Conservation (phyloP, 1,284 basidiomycete species). For the Ceraceosorus bombacis region DNA sequence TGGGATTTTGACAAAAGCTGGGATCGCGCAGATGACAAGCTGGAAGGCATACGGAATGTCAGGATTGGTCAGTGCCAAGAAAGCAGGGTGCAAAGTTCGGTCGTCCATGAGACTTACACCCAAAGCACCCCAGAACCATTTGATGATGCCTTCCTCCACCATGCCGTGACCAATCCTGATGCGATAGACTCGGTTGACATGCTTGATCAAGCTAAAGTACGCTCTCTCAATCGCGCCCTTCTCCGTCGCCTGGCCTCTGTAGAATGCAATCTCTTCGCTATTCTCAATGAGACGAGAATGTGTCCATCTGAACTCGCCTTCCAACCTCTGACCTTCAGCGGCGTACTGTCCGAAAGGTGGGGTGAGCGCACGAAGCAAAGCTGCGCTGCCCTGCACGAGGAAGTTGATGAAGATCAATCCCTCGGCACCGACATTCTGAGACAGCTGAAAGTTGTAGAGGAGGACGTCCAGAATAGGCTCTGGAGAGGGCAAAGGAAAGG, state of each 20-base stretch:
- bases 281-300: slow-evolving; percentile 91
- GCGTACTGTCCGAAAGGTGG: slow-evolving; percentile 92
- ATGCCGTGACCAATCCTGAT: slow-evolving; percentile 84
- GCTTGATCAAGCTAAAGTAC: slow-evolving; percentile 78
- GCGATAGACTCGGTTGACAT: slow-evolving; percentile 74
- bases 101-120: slow-evolving; percentile 56
- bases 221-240: slow-evolving; percentile 86
- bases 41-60: slow-evolving; percentile 13
- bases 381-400: slow-evolving; percentile 60
- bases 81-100: not conserved
- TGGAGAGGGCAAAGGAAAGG: slow-evolving; percentile 37
- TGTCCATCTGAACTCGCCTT: slow-evolving; percentile 78
- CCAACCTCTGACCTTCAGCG: slow-evolving; percentile 61
- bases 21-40: slow-evolving; percentile 83
- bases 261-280: slow-evolving; percentile 85
- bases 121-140: slow-evolving; percentile 91
- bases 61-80: slow-evolving; percentile 3
- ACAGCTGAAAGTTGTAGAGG: slow-evolving; percentile 91
- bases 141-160: slow-evolving; percentile 75
- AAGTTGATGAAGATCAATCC: slow-evolving; percentile 77
- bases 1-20: slow-evolving; percentile 82
- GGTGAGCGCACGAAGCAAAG: slow-evolving; percentile 52
- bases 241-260: slow-evolving; percentile 82
- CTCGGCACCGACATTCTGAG: slow-evolving; percentile 88
- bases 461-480: slow-evolving; percentile 87